Evolutionary conservation across 352 stramenopile species (phyloP).

Genomic region (Globisporangium solare): DNA sequence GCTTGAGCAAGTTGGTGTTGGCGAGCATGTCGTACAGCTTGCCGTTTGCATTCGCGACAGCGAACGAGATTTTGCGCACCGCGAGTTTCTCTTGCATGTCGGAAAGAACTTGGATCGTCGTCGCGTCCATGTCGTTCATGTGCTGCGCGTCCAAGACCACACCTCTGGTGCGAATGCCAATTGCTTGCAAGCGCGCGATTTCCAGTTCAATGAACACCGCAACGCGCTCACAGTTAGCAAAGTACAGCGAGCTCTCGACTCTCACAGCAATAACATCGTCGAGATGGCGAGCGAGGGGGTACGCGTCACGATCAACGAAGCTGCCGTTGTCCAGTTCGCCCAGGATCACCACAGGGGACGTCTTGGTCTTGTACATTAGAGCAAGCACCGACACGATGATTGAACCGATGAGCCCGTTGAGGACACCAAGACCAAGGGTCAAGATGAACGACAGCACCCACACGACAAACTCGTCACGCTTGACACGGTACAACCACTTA

Average conservation of each 20-base stretch:
- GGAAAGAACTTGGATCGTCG: conserved; percentile 54
- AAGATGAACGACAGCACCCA: conserved; percentile 47
- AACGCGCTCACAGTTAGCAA: conserved; percentile 56
- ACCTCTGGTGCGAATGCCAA: conserved; percentile 22
- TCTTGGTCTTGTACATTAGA: conserved; percentile 54
- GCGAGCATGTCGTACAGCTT: conserved; percentile 33
- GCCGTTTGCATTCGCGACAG: conserved; percentile 40
- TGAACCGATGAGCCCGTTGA: conserved; percentile 40
- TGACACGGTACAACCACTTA: conserved; percentile 70
- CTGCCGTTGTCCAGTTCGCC: conserved; percentile 33
- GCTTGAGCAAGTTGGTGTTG: conserved; percentile 35
- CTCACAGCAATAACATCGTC: conserved; percentile 33
- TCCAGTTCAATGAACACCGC: conserved; percentile 32
- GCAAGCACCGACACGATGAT: conserved; percentile 55
- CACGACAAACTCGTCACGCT: conserved; percentile 52
- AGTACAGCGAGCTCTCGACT: conserved; percentile 53
- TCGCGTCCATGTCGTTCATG: conserved; percentile 62
- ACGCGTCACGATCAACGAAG: conserved; percentile 30
- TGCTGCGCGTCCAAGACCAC: conserved; percentile 42
- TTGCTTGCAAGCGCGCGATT: conserved; percentile 20
- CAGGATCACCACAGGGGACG: conserved; percentile 29
- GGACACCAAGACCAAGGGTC: conserved; percentile 42
- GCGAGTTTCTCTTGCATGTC: conserved; percentile 53
- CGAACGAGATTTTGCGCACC: conserved; percentile 29
- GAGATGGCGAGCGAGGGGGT: conserved; percentile 18